Conservation (phyloP, 148 eudicot genomes). For the Fagopyrum homotropicum region DNA sequence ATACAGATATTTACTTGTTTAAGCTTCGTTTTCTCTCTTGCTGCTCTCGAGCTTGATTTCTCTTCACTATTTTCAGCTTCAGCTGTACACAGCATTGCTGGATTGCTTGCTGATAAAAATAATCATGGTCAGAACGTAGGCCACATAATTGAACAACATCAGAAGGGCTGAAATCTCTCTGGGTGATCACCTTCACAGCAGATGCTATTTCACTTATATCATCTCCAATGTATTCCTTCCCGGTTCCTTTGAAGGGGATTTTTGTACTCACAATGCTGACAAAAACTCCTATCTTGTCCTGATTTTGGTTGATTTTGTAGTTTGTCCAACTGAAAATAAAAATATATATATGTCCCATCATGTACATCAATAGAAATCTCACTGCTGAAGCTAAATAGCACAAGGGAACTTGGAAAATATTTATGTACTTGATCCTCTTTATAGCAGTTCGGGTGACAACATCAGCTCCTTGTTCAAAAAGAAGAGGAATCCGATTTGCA, state of each 20-base stretch:
- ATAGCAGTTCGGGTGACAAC: slow-evolving; percentile 90
- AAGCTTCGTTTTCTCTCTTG: slow-evolving; percentile 94
- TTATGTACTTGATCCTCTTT: slow-evolving; percentile 85
- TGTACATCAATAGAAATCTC: not conserved
- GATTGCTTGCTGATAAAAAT: slow-evolving; percentile 55
- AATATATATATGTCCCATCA: slow-evolving; percentile 24
- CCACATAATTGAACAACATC: not conserved
- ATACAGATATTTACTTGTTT: slow-evolving; percentile 50
- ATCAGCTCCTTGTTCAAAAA: slow-evolving; percentile 99
- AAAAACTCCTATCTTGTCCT: slow-evolving; percentile 95
- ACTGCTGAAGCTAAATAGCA: not conserved
- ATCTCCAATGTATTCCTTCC: slow-evolving; percentile 99
- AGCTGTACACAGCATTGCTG: slow-evolving; percentile 92
- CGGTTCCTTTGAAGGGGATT: slow-evolving; percentile 98
- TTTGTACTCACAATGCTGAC: slow-evolving; percentile 99
- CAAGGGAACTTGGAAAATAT: not conserved
- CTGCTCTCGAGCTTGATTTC: slow-evolving; percentile 95
- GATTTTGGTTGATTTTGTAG: slow-evolving; percentile 95
- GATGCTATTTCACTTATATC: slow-evolving; percentile 92
- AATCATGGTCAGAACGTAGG: not conserved
- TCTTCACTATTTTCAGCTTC: slow-evolving; percentile 85
- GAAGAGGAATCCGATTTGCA: slow-evolving; percentile 97
- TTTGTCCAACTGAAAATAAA: slow-evolving; percentile 67
- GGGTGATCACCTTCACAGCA: slow-evolving; percentile 71
- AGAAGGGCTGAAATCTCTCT: not conserved